These are phyloP conservation scores for Ceratocystiopsis minuta DNA, from an alignment of 2,329 filamentous ascomycete species.

Conservation along the genomic window DNA sequence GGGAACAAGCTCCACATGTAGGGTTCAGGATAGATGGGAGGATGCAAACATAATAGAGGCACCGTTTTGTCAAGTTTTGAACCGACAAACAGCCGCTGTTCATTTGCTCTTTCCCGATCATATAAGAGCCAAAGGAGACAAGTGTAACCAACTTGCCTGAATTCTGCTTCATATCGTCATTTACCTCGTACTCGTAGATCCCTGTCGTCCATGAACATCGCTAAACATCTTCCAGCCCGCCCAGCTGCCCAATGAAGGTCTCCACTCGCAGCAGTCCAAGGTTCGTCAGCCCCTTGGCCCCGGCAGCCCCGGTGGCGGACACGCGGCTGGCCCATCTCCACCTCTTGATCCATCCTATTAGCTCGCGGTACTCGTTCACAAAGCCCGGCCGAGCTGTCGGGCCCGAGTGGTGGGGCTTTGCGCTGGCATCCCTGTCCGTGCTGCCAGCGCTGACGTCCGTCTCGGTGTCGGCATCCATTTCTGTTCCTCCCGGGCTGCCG, in stretches of 20 bases:
- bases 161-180: too few relatives aligned
- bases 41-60: not conserved
- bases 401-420: not conserved
- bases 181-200: too few relatives aligned
- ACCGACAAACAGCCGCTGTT: too few relatives aligned
- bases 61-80: too few relatives aligned
- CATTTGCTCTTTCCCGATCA: too few relatives aligned
- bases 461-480: not conserved
- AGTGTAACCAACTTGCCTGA: too few relatives aligned
- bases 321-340: conserved; percentile 8
- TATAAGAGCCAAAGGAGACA: too few relatives aligned
- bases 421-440: not conserved
- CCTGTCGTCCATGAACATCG: too few relatives aligned
- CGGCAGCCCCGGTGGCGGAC: conserved; percentile 5
- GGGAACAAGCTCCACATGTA: too few relatives aligned
- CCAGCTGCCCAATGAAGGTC: conserved; percentile 3
- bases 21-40: not conserved
- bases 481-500: not conserved
- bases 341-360: conserved; percentile 7
- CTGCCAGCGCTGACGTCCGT: not conserved
- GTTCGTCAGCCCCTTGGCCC: conserved; percentile 9
- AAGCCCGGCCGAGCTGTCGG: not conserved
- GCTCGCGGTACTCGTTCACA: conserved; percentile 3
- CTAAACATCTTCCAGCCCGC: not conserved
- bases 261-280: conserved; percentile 8